Evolutionary conservation across 2,329 filamentous ascomycete species (phyloP), one percentile per base, ranked within the genome.

Genomic region (Orbilia quercus): DNA sequence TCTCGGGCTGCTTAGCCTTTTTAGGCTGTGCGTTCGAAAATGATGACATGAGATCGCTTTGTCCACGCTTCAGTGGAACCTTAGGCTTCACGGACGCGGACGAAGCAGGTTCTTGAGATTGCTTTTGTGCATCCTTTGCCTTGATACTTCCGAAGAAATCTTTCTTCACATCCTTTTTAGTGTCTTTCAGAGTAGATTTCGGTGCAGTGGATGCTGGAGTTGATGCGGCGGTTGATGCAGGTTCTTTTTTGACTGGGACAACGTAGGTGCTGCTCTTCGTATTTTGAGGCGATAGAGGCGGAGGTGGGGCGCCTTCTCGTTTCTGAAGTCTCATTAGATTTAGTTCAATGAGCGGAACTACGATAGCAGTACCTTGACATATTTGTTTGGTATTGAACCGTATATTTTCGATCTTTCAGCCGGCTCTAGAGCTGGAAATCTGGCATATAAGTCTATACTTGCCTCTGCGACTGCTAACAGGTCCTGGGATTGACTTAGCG

Each of bases 331-430:
- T n/a, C 31, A 53, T 50, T 44, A 34, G 20, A 12, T 14, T 16
- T 2, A 1, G 48, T 36, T 34, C 12, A 16, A 20, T 6, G n/a
- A 18, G 2, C 9, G 1, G n/a, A 14, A 54, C 7, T 12, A n/a
- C 12, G n/a, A 47, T 40, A 12, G 20, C 34, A 76, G 44, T 80
- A 84, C 84, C 82, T 84, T 88, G 63, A 90, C 87, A 76, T 89
- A 82, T 1, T 87, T 84, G 77, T 96, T 96, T 57, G 85, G 83
- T 71, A 96, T 93, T 57, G 88, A 87, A 5, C 92, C 91, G 78
- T 91, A 93, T 34, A 84, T 83, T 75, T 85, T 86, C 77, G 84
- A 86, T 38, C 82, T 81, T 60, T 86, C 83, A 44, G 88, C 79
- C 2, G 87, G 84, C 75, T 91, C 88, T 57, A 90, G 86, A 11